These are phyloP conservation scores for Auxenochlorella pyrenoidosa DNA, from an alignment of 139 green algal genomes.

Conservation along the genomic window DNA sequence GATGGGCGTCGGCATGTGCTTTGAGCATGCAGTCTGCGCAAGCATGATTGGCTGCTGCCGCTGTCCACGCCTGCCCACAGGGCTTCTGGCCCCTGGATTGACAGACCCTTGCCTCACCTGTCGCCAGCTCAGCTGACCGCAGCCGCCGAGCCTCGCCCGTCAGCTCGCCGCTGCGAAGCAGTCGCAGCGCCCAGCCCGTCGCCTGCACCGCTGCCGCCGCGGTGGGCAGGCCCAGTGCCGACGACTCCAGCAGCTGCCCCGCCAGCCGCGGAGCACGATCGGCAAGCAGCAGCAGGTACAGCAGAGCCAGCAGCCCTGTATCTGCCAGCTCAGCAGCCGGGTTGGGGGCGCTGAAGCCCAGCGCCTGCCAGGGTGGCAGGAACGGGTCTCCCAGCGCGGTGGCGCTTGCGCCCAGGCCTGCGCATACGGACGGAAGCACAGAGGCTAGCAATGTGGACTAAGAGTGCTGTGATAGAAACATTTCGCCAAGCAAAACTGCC, in stretches of 20 bases:
- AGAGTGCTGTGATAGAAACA: no score
- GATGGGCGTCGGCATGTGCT: not conserved
- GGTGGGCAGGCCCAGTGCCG: not conserved
- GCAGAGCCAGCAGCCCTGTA: conserved; percentile 11
- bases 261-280: not conserved
- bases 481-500: no score
- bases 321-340: not conserved
- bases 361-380: conserved; percentile 2
- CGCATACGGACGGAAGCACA: no score
- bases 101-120: not conserved
- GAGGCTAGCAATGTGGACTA: no score
- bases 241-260: conserved; percentile 2
- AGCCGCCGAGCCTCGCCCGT: not conserved
- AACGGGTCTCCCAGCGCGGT: not conserved
- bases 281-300: conserved; percentile 23
- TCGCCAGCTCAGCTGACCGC: not conserved
- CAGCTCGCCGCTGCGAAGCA: not conserved
- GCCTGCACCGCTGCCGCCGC: conserved; percentile 5
- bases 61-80: not conserved
- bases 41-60: not conserved
- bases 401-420: no score
- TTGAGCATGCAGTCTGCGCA: not conserved
- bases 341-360: conserved; percentile 29
- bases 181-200: not conserved
- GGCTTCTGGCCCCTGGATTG: not conserved